These are phyloP conservation scores for Sporormia fimetaria DNA, from an alignment of 495 filamentous ascomycete species.

Conservation along the genomic window DNA sequence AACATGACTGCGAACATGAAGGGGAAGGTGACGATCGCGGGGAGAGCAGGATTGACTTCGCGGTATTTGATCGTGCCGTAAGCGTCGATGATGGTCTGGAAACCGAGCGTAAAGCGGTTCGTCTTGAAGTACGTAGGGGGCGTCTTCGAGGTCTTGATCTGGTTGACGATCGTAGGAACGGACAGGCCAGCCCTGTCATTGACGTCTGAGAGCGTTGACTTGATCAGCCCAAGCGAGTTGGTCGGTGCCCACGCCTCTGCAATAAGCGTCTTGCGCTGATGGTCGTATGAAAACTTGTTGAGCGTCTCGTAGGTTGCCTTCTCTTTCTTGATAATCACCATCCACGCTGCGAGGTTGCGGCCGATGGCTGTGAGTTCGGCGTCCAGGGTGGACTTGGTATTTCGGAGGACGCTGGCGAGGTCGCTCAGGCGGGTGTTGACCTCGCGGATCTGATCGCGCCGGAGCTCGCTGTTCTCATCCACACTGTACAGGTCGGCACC, in stretches of 20 bases:
- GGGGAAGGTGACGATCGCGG: constrained; percentile 91
- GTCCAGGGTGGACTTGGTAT: constrained; percentile 92
- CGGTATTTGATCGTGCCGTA: constrained; percentile 95
- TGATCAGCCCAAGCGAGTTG: constrained; percentile 79
- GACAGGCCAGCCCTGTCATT: constrained; percentile 88
- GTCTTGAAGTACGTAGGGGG: constrained; percentile 93
- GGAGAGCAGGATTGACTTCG: constrained; percentile 91
- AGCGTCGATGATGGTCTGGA: constrained; percentile 98
- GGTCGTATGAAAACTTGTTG: constrained; percentile 93
- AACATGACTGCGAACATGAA: constrained; percentile 99
- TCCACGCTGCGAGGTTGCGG: constrained; percentile 81
- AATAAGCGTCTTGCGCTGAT: constrained; percentile 87
- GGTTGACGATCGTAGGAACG: constrained; percentile 94
- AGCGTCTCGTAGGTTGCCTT: constrained; percentile 96
- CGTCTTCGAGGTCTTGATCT: constrained; percentile 90
- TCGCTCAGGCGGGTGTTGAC: constrained; percentile 87
- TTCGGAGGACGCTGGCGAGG: constrained; percentile 77
- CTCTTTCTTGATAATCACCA: constrained; percentile 94
- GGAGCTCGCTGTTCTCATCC: constrained; percentile 89
- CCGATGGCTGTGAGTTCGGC: constrained; percentile 88
- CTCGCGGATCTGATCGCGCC: constrained; percentile 90
- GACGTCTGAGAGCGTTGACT: constrained; percentile 92
- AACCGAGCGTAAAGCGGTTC: constrained; percentile 94
- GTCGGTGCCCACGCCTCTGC: constrained; percentile 96
- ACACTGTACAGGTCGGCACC: constrained; percentile 91